Evolutionary conservation across 2,329 filamentous ascomycete species (phyloP), one percentile per base, ranked within the genome.

Genomic region (Bipolaris victoriae): DNA sequence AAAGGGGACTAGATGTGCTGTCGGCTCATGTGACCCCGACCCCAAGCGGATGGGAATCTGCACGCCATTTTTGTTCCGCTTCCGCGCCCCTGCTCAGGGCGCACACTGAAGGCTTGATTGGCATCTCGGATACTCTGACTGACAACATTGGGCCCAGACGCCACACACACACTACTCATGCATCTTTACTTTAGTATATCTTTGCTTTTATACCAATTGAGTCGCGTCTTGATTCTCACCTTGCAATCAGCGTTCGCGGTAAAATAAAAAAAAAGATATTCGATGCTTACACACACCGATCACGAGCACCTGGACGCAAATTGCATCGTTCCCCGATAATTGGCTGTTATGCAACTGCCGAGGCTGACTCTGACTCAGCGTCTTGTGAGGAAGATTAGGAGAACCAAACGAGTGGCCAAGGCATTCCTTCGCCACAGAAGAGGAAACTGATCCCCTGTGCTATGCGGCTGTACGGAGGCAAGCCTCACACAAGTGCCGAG

Each of bases 61-160:
- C 22, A 39, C 24, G 15, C 37, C 11, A 46, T 37, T 15, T 49
- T 37, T 9, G 1, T 57, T 47, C 54, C 43, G 54, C 54, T 52
- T 57, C 54, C 54, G 49, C 49, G 49, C 52, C 29, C 43, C 54
- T 48, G 16, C 26, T 35, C 20, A 35, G 20, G 29, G 37, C 39
- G 15, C 41, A 22, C 15, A 31, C 35, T 20, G 7, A 15, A 26
- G 18, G 36, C 31, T 22, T 48, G 54, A 49, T 53, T 57, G 36
- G 49, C 40, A 55, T 44, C 16, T 16, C 24, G 15, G 33, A 40
- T 37, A 10, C 22, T 22, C 13, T 37, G 9, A 44, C 44, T 18
- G 43, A 44, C 31, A 49, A 48, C 54, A 18, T 44, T 20, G 18
- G 43, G 49, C 51, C 41, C 37, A 13, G 7, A 48, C 54, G 44